phyloP scores from a whole-genome alignment of 78 protist genomes.

The Cavenderia fasciculata region DNA sequence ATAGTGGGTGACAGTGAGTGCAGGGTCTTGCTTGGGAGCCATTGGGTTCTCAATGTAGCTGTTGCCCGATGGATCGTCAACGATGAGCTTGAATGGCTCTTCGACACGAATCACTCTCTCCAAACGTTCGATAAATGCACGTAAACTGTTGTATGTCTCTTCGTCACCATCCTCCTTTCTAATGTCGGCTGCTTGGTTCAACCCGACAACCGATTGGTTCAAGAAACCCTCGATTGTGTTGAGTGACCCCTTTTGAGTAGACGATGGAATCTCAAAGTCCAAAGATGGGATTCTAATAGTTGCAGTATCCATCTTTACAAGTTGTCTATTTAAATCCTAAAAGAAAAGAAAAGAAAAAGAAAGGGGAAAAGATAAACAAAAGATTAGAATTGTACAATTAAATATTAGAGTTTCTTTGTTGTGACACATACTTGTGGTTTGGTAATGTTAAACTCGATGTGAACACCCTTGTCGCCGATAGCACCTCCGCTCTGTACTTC shows the following conservation, averaged over 20 bases:
- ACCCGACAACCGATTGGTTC: not conserved
- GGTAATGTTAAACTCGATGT: conserved; percentile 70
- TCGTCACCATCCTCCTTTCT: conserved; percentile 30
- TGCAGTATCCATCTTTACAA: conserved; percentile 89
- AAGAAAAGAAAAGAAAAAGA: too few species aligned
- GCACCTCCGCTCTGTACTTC: conserved; percentile 85
- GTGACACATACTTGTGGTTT: not conserved
- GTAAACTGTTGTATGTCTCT: conserved; percentile 68
- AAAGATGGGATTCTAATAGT: conserved; percentile 90
- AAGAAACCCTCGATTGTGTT: conserved; percentile 92
- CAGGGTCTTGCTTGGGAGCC: conserved; percentile 75
- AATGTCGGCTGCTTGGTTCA: conserved; percentile 18
- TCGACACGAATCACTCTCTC: conserved; percentile 3
- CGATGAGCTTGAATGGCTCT: conserved; percentile 81
- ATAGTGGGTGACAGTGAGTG: conserved; percentile 39
- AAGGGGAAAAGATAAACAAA: too few species aligned
- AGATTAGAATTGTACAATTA: too few species aligned
- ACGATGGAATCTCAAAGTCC: conserved; percentile 91
- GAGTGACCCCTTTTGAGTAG: conserved; percentile 77
- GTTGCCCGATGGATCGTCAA: conserved; percentile 94
- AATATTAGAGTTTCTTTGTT: too few species aligned
- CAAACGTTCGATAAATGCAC: conserved; percentile 60
- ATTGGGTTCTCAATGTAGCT: conserved; percentile 85
- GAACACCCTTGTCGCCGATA: conserved; percentile 70
- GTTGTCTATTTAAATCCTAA: conserved; percentile 87